Evolutionary conservation across 768 basidiomycete genomes (phyloP).

Genomic region (Lentinula edodes): DNA sequence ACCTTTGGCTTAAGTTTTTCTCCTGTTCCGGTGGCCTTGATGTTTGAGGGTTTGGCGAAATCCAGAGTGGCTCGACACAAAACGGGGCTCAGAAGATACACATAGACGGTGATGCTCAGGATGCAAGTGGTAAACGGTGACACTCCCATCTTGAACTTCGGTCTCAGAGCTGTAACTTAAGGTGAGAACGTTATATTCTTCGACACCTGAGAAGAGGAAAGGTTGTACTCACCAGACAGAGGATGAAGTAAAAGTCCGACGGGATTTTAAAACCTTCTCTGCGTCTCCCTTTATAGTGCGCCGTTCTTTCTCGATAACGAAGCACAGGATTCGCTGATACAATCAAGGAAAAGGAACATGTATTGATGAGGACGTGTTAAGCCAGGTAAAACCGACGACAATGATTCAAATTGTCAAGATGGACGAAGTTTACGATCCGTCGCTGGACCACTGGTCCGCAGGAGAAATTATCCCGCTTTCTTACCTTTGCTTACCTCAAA

Average conservation of each 20-base stretch:
- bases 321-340: neutral
- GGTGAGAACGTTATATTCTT: neutral
- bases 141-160: neutral
- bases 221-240: neutral
- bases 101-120: neutral
- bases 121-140: neutral
- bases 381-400: too few relatives aligned
- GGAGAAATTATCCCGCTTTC: neutral
- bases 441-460: neutral
- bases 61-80: neutral
- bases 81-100: neutral
- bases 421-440: neutral
- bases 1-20: slow-evolving; percentile 2
- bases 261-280: neutral
- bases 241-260: neutral
- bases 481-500: neutral
- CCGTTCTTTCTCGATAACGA: neutral
- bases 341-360: neutral
- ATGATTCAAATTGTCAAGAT: neutral
- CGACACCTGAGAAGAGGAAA: neutral
- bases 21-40: neutral
- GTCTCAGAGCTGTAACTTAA: neutral
- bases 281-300: neutral
- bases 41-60: neutral
- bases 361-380: too few relatives aligned